These are phyloP conservation scores for Hemisphaericaspora xylofermentans DNA, from an alignment of 1,139 yeast species.

Conservation along the genomic window DNA sequence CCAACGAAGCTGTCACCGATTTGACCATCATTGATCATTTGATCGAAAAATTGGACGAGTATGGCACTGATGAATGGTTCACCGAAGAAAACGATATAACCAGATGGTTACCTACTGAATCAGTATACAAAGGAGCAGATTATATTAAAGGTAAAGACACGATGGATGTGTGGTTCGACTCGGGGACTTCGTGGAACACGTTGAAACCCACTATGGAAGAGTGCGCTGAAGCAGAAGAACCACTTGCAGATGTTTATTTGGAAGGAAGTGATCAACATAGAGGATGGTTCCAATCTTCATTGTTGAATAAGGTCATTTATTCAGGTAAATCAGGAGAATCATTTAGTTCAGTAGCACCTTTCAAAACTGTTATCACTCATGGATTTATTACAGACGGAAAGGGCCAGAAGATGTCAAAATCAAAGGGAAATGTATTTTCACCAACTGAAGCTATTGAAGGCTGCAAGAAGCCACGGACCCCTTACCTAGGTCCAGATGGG, in stretches of 20 bases:
- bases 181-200: conserved; percentile 90
- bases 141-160: conserved; percentile 74
- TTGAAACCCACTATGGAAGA: conserved; percentile 28
- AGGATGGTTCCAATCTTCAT: conserved; percentile 97
- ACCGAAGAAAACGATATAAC: conserved; percentile 48
- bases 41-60: conserved; percentile 51
- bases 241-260: conserved; percentile 73
- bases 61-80: conserved; percentile 84
- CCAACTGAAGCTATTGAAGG: conserved; percentile 74
- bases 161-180: conserved; percentile 99
- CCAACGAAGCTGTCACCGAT: conserved; percentile 59
- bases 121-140: conserved; percentile 31
- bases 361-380: conserved; percentile 75
- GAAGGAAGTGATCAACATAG: conserved; percentile 98
- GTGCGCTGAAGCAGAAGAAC: conserved; percentile 29
- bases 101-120: conserved; percentile 68
- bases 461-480: conserved; percentile 51
- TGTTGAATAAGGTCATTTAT: conserved; percentile 71
- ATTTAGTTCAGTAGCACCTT: conserved; percentile 63
- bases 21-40: conserved; percentile 52
- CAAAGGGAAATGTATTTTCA: conserved; percentile 76
- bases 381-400: conserved; percentile 88
- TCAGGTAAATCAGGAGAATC: conserved; percentile 31
- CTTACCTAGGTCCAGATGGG: conserved; percentile 88
- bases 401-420: conserved; percentile 91